Conservation (phyloP, 2,329 filamentous ascomycete species). For the Thelonectria discophora region DNA sequence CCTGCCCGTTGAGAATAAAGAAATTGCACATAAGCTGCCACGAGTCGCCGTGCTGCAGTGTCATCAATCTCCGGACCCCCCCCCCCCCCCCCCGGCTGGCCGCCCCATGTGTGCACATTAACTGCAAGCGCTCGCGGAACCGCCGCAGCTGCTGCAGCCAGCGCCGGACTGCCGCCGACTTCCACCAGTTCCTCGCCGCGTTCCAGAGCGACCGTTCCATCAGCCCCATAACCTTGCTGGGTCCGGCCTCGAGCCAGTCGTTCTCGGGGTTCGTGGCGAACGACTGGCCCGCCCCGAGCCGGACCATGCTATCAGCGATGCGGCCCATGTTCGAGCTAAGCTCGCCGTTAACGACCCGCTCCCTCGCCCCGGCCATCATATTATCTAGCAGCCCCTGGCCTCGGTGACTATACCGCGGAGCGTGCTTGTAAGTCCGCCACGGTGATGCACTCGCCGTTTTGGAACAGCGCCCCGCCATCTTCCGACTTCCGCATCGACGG, state of each 20-base stretch:
- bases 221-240: neutral
- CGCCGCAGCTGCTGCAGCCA: neutral
- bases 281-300: conserved; percentile 23
- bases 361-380: neutral
- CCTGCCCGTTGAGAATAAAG: conserved; percentile 13
- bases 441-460: conserved; percentile 18
- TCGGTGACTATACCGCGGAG: conserved; percentile 1
- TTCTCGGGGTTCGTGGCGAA: conserved; percentile 25
- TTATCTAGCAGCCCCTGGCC: too few species aligned
- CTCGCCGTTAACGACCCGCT: neutral
- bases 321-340: conserved; percentile 19
- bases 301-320: conserved; percentile 18
- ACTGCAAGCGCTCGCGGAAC: neutral
- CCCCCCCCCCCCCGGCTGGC: neutral
- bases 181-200: neutral
- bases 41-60: conserved; percentile 6
- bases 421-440: conserved; percentile 15
- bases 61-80: neutral
- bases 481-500: conserved; percentile 22
- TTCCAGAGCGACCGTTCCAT: neutral
- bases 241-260: conserved; percentile 1
- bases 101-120: conserved; percentile 15
- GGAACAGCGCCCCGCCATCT: conserved; percentile 15
- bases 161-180: neutral
- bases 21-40: conserved; percentile 11